Base-by-base conservation (phyloP, 208 protist species). In the Herpetomonas tarakana region DNA sequence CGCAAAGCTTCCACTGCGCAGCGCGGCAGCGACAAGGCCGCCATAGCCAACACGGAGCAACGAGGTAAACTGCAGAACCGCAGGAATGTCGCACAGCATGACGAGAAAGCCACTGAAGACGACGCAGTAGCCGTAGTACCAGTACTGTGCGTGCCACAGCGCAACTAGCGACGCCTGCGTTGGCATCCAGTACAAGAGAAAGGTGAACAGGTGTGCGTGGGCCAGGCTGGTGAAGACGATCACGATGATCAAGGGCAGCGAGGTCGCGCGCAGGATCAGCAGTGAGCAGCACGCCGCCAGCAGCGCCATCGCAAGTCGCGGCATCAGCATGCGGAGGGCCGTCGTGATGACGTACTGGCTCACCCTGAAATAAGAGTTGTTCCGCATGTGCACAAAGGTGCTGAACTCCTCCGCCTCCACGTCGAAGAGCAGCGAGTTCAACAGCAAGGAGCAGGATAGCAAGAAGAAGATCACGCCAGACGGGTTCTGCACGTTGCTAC, bases 71-170 rank as follows among this genome's bases (percentile, higher is more conserved):
- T 71, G 47, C 18, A 86, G 68, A 7, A 78, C 35, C 11, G 38
- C 9, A 2, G 79, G 79, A 16, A 83, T 44, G 3, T 39, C 57
- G 29, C 54, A n/a, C n/a, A 79, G 21, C 50, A 62, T 77, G n/a
- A 87, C 52, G 9, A 87, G 47, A 53, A 70, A 83, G 19, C 76
- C 76, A 47, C 68, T 73, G 50, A 77, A 58, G 41, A 83, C 75
- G 3, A 73, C 76, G 58, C 75, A 80, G 65, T 82, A 82, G 35
- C 51, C 71, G 58, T 82, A 77, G 55, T 82, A 80, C 27, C 67
- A 0, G 51, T 71, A 59, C 22, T 79, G 58, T 2, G 68, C 44
- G 44, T 56, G 44, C 58, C 56, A 63, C 39, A 78, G 58, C 30
- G 30, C 30, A 19, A 59, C 60, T 30, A 58, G 27, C 22, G 55